Evolutionary conservation across 139 green algal species (phyloP), one percentile per base, ranked within the genome.

Genomic region (Asterochloris erici): DNA sequence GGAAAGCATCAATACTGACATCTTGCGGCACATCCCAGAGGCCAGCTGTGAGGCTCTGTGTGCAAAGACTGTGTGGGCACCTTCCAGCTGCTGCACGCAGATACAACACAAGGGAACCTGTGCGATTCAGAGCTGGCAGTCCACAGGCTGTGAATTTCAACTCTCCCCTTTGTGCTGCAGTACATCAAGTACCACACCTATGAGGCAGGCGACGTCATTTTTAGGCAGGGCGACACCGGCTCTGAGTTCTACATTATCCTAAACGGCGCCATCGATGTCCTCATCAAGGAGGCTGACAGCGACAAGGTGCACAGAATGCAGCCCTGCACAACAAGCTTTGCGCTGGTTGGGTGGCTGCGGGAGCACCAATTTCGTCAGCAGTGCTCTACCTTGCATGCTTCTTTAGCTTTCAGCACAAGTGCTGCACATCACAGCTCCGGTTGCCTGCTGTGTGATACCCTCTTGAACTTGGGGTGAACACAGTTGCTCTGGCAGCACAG

Each of bases 241-340:
- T 38, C 61, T 11, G 61, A 82, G n/a, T 82, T 82, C 38, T 82
- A 82, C 63, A 82, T 82, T 1, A 82, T 82, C 23, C 63, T 82
- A 9, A 74, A 29, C 26, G 78, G 78, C 15, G 78, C 78, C 23
- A 26, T 82, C 0, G 63, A 82, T 75, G 78, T 82, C 19, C 11
- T 63, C 4, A 17, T 82, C 4, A 12, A 63, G 17, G 26, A 82
- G 17, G 63, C 26, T 4, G 23, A 21, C 2, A 77, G n/a, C 26
- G n/a, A 38, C 16, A 21, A 77, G 14, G n/a, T 77, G 16, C n/a
- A 38, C 16, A 77, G 21, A 9, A 71, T 21, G 17, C 66, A 71
- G 21, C 19, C 66, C 4, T 71, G 21, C 21, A 9, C 21, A 10
- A 71, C 66, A 24, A 26, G 17, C 21, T 71, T 24, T 26, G 21